phyloP scores from a whole-genome alignment of 768 basidiomycete genomes.

The Tricholoma sp. region DNA sequence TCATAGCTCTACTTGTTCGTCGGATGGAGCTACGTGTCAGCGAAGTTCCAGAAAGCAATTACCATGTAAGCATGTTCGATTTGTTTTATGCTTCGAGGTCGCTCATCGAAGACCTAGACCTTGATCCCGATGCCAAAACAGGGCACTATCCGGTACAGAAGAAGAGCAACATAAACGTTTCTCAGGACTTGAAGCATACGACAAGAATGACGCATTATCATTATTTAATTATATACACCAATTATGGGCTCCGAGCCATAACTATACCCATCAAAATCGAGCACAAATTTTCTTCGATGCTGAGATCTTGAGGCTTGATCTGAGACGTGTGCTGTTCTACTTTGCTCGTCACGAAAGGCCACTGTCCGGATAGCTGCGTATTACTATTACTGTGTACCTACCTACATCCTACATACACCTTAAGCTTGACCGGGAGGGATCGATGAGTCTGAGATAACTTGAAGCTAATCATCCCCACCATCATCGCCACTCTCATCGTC shows the following conservation, averaged over 20 bases:
- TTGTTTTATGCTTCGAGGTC: neutral
- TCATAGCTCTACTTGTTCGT: slow-evolving; percentile 77
- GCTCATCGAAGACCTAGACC: slow-evolving; percentile 45
- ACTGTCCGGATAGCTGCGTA: neutral
- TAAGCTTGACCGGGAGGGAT: neutral
- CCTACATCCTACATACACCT: neutral
- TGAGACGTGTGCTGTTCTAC: too few relatives aligned
- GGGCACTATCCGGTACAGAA: slow-evolving; percentile 59
- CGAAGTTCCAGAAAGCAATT: slow-evolving; percentile 79
- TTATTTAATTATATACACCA: neutral
- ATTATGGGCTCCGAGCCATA: too few relatives aligned
- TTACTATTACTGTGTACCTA: too few relatives aligned
- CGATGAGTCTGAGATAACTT: too few relatives aligned
- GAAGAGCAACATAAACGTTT: slow-evolving; percentile 45
- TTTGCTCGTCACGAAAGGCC: neutral
- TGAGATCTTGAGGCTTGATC: too few relatives aligned
- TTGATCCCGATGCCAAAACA: slow-evolving; percentile 92
- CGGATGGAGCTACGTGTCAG: slow-evolving; percentile 71
- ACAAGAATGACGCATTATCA: neutral
- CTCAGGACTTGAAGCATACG: neutral
- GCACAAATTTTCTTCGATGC: too few relatives aligned
- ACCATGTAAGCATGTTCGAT: slow-evolving; percentile 56
- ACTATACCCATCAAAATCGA: neutral
- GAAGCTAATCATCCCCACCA: slow-evolving; percentile 15
- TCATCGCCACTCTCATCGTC: slow-evolving; percentile 65